These are phyloP conservation scores for Penicillium robsamsonii DNA, from an alignment of 495 filamentous ascomycete species.

Conservation along the genomic window DNA sequence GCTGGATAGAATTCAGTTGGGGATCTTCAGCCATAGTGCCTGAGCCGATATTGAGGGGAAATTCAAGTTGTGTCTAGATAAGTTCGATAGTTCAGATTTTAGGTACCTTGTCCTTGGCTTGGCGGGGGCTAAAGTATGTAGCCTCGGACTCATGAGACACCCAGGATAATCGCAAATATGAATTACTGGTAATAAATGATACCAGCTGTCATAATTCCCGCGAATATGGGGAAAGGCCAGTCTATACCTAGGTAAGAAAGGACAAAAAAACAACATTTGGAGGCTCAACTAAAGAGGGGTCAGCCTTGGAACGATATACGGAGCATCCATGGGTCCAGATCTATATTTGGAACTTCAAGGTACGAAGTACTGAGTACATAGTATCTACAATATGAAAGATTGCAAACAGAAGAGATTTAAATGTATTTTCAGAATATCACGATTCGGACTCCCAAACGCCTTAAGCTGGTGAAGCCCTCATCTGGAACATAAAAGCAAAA, in stretches of 20 bases:
- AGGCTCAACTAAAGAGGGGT: conserved; percentile 8
- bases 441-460: conserved; percentile 28
- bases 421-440: conserved; percentile 21
- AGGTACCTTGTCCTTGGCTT: conserved; percentile 17
- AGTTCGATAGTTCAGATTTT: conserved; percentile 5
- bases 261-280: neutral
- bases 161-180: neutral
- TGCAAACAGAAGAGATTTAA: conserved; percentile 1
- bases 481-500: conserved; percentile 23
- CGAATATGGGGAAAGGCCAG: neutral
- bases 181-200: too few relatives aligned
- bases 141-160: conserved; percentile 6
- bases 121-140: conserved; percentile 20
- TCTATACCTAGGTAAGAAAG: neutral
- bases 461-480: conserved; percentile 19
- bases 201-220: neutral
- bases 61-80: neutral
- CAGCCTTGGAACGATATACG: neutral
- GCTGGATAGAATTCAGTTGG: conserved; percentile 52
- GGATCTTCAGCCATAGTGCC: conserved; percentile 36
- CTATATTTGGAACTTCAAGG: conserved; percentile 1
- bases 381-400: neutral
- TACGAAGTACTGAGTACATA: neutral
- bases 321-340: neutral
- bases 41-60: neutral